Base-by-base conservation (phyloP, 257 asterid genomes). In the Fraxinus americana region DNA sequence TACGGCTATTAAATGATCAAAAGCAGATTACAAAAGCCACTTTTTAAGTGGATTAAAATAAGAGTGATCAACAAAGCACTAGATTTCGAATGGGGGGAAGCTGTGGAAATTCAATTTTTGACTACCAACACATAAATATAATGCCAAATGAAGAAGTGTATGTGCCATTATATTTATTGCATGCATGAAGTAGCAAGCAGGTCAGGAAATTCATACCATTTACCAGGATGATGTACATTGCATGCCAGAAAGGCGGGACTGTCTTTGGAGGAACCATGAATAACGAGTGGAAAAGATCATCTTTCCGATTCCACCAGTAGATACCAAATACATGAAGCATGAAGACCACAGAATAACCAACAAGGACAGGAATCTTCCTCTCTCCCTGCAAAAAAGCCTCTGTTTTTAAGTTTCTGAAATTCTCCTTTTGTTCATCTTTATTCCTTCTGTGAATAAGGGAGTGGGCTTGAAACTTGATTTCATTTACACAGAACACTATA, bases 181-280 rank as follows among this genome's bases (percentile, higher is more conserved):
- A 14, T 10, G 36, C 8, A 50, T 81, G 41, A 61, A 72, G 71
- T 17, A 74, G 77, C n/a, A 73, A 80, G 61, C 23, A 69, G 57
- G 76, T 67, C 43, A 77, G 79, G 71, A 72, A 67, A 48, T 11
- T 85, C 86, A 43, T 85, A 94, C 98, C 98, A 30, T 94, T 94
- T 76, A 94, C 90, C 73, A 94, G 85, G 85, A 92, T 87, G 82
- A 92, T 77, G 86, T 86, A 94, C 61, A 91, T 65, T 68, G 97
- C 97, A 81, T 92, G 97, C 98, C 97, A 94, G 82, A 94, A 92
- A 75, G 97, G 97, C 67, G 98, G 98, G 79, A 92, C 85, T 54
- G 91, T 84, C 80, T 87, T 91, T 2, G 94, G 97, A 82, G 98
- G 98, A 78, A 92, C 81, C 98, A 94, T 87, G 79, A 91, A 83